phyloP scores from a whole-genome alignment of 768 basidiomycete species.

The Boletus subparvulus region DNA sequence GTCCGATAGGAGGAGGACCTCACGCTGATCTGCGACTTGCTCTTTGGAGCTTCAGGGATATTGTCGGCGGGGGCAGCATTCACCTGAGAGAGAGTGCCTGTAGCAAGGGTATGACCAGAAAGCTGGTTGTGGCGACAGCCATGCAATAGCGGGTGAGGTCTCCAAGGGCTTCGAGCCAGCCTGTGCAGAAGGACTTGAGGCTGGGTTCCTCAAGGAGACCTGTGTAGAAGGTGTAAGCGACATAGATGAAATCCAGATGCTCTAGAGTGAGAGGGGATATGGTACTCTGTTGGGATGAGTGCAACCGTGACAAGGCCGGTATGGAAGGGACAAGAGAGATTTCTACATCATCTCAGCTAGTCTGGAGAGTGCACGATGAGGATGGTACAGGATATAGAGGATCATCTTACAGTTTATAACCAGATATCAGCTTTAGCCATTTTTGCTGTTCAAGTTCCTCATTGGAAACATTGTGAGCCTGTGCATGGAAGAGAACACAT shows the following conservation, averaged over 20 bases:
- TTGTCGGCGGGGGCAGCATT: slow-evolving; percentile 32
- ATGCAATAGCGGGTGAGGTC: slow-evolving; percentile 94
- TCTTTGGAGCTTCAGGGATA: slow-evolving; percentile 34
- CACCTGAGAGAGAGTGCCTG: slow-evolving; percentile 54
- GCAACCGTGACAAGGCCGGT: slow-evolving; percentile 84
- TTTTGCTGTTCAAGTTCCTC: slow-evolving; percentile 73
- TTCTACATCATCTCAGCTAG: slow-evolving; percentile 87
- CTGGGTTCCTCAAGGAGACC: slow-evolving; percentile 80
- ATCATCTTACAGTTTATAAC: slow-evolving; percentile 78
- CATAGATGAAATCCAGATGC: slow-evolving; percentile 92
- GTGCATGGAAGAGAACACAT: slow-evolving; percentile 35
- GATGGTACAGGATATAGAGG: neutral
- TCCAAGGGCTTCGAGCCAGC: slow-evolving; percentile 96
- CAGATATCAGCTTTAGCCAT: slow-evolving; percentile 66
- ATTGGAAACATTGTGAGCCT: slow-evolving; percentile 35
- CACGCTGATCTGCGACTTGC: slow-evolving; percentile 30
- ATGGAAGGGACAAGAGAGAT: slow-evolving; percentile 84
- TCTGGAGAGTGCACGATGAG: slow-evolving; percentile 41
- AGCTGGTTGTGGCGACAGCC: slow-evolving; percentile 78
- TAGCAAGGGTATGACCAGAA: slow-evolving; percentile 46
- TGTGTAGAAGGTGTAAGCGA: slow-evolving; percentile 93
- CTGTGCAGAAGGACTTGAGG: slow-evolving; percentile 66
- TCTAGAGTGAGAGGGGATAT: slow-evolving; percentile 82
- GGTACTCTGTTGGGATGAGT: slow-evolving; percentile 91
- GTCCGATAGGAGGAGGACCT: slow-evolving; percentile 45